Base-by-base conservation (phyloP, 1,284 basidiomycete species). In the Papiliotrema flavescens region DNA sequence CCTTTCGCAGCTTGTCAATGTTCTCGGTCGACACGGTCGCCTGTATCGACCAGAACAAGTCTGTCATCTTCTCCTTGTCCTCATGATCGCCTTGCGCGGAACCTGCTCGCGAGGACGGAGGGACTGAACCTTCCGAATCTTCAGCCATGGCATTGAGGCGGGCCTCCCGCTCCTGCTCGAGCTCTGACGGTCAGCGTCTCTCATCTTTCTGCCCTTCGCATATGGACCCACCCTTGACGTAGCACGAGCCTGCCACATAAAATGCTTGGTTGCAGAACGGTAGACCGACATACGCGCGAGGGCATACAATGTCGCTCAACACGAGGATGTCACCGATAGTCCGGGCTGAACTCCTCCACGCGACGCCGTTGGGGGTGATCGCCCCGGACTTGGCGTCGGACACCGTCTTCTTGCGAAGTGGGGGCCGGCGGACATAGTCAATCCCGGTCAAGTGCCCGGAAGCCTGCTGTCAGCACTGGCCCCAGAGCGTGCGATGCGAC, bases 241-340 rank as follows among this genome's bases (percentile, higher is more conserved):
- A 69, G 43, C 65, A 69, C 40, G 60, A 64, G 4, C 62, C 67
- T 0, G 67, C 64, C 3, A 67, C 65, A 50, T 53, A 67, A 53
- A 66, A 65, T 1, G 64, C 62, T 47, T 69, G 65, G 46, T 66
- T 67, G 40, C 59, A 56, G 36, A 66, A 69, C 22, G 67, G 67
- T 1, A 67, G 49, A 9, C 60, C 53, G n/a, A 65, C 35, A 51
- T 67, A 69, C 2, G 60, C 54, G 35, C 44, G 37, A 1, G 65
- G 62, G 44, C 64, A 59, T 50, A 67, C 62, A 24, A 69, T 63
- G 37, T 69, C 67, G 37, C 50, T 49, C 1, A 69, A 51, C 1
- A 67, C 65, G 22, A 69, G 54, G 15, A 67, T 63, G 54, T 69
- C 67, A 23, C 65, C 67, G 17, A 69, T 67, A 5, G 64, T 66